These are phyloP conservation scores for Candida khao-thaluensis DNA, from an alignment of 805 yeast species.

Conservation along the genomic window DNA sequence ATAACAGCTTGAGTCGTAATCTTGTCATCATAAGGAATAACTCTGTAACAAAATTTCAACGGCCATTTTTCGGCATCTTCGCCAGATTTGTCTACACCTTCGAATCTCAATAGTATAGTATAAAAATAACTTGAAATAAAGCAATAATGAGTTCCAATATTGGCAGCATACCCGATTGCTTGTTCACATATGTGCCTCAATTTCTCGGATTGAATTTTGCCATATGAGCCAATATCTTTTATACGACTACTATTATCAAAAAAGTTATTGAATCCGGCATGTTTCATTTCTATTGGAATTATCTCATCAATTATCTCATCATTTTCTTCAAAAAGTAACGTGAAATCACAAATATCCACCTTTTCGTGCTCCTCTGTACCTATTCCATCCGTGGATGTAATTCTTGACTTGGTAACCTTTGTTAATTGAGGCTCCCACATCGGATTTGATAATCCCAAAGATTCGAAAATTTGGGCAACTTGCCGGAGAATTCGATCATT, in stretches of 20 bases:
- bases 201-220: not conserved
- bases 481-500: not conserved
- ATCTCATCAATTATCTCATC: constrained; percentile 1
- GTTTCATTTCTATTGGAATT: constrained; percentile 2
- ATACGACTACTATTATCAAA: constrained; percentile 1
- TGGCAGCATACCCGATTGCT: constrained; percentile 2
- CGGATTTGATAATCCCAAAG: not conserved
- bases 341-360: not conserved
- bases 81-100: not conserved
- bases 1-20: constrained; percentile 2
- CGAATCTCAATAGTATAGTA: not conserved
- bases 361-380: constrained; percentile 1
- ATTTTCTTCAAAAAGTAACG: constrained; percentile 1
- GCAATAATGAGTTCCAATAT: constrained; percentile 1
- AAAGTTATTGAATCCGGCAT: constrained; percentile 1
- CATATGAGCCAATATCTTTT: not conserved
- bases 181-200: constrained; percentile 3
- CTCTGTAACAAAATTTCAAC: constrained; percentile 2
- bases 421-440: not conserved
- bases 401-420: constrained; percentile 1
- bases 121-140: constrained; percentile 1
- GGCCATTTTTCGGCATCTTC: constrained; percentile 3
- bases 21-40: constrained; percentile 1
- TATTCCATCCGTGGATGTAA: not conserved
- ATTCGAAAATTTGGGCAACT: constrained; percentile 3